Conservation (phyloP, 306 rosid genomes). For the Quercus engelmannii region DNA sequence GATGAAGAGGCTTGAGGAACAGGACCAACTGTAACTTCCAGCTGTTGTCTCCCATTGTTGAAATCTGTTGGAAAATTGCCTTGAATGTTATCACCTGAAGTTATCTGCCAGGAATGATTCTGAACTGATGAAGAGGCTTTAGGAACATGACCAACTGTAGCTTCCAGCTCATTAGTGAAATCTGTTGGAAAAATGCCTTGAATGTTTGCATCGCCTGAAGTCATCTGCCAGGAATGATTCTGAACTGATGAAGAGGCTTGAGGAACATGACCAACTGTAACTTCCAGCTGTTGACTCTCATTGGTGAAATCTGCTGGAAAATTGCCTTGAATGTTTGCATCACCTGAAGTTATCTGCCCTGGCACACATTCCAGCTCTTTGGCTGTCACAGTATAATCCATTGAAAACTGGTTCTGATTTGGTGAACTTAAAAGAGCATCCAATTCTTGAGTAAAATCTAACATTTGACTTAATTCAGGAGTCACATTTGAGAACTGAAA, state of each 20-base stretch:
- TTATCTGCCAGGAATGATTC: slow-evolving; percentile 13
- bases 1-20: slow-evolving; percentile 11
- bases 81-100: background rate
- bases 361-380: background rate
- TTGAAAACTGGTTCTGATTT: slow-evolving; percentile 9
- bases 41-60: slow-evolving; percentile 13
- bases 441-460: background rate
- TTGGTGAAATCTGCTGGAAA: slow-evolving; percentile 1
- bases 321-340: background rate
- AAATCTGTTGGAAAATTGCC: slow-evolving; percentile 1
- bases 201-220: background rate
- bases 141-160: background rate
- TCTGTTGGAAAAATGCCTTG: background rate
- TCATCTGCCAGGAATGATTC: slow-evolving; percentile 13
- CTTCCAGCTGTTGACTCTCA: slow-evolving; percentile 16
- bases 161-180: slow-evolving; percentile 7
- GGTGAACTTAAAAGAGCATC: slow-evolving; percentile 5
- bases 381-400: background rate
- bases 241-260: slow-evolving; percentile 15
- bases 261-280: background rate
- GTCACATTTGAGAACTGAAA: background rate
- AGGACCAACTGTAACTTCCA: slow-evolving; percentile 3
- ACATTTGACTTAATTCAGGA: background rate
- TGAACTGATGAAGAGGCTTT: slow-evolving; percentile 14
- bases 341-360: background rate